These are phyloP conservation scores for Puccinia horiana DNA, from an alignment of 1,284 basidiomycete genomes.

Conservation along the genomic window DNA sequence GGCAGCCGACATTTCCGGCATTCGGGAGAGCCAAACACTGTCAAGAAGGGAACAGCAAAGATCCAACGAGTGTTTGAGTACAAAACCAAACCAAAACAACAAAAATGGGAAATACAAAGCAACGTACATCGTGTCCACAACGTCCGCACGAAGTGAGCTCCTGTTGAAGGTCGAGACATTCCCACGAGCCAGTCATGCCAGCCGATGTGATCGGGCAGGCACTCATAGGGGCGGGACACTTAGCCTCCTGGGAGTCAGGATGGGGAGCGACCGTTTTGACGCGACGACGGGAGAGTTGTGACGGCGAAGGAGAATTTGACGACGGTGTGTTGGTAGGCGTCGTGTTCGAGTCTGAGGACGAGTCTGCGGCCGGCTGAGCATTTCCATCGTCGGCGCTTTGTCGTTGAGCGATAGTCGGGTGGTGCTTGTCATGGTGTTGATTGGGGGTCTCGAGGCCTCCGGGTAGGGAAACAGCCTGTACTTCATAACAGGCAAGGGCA, in stretches of 20 bases:
- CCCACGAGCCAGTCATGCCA: neutral
- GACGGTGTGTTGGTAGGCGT: neutral
- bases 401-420: no score
- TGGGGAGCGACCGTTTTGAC: neutral
- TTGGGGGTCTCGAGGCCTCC: neutral
- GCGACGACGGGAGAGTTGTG: neutral
- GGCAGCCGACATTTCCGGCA: conserved; percentile 6
- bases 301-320: neutral
- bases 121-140: conserved; percentile 8
- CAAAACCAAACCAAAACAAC: no score
- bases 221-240: neutral
- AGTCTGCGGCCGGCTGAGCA: no score
- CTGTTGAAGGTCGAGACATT: conserved; percentile 22
- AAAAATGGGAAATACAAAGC: neutral
- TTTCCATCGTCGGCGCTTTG: no score
- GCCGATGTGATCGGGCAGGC: neutral
- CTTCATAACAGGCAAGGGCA: neutral
- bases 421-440: no score
- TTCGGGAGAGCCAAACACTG: conserved; percentile 3
- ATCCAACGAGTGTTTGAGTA: neutral
- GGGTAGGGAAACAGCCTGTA: neutral
- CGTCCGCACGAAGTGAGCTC: conserved; percentile 14
- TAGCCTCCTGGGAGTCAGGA: conserved; percentile 7
- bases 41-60: neutral
- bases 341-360: no score